Percentiles rank a stretch among this genome's conserved stretches.
Conservation (phyloP, 179 eudicot species). For the Amaranthus tricolor region DNA sequence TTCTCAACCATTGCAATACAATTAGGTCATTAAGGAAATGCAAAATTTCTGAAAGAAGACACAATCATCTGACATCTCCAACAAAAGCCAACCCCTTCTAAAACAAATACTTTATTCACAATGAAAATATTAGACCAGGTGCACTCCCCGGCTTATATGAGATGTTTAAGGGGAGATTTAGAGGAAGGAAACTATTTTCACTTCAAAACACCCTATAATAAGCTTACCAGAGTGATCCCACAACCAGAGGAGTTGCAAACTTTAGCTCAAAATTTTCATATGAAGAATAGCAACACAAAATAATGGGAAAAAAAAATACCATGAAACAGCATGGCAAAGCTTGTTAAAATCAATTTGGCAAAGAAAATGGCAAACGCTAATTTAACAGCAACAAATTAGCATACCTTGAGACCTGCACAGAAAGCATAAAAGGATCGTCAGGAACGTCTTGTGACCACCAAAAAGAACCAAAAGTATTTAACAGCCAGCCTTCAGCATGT, state of each 20-base stretch:
- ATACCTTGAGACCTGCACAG: slow-evolving; percentile 76
- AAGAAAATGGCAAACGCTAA: not conserved
- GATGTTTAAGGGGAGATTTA: not conserved
- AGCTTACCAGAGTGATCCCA: not conserved
- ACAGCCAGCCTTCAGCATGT: not conserved
- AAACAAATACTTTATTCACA: not conserved
- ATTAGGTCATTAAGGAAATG: not conserved
- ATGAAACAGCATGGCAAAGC: slow-evolving; percentile 7
- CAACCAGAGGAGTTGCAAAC: not conserved
- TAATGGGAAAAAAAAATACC: not conserved
- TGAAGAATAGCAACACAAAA: not conserved
- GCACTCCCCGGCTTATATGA: not conserved
- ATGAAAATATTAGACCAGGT: not conserved
- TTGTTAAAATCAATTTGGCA: not conserved
- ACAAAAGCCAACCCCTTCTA: not conserved
- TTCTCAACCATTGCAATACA: not conserved
- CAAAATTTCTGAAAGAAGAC: not conserved
- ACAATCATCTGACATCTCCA: not conserved
- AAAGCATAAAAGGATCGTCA: slow-evolving; percentile 18
- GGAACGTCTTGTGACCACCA: slow-evolving; percentile 5
- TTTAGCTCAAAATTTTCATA: not conserved
- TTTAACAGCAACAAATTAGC: slow-evolving; percentile 27
- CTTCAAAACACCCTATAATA: not conserved
- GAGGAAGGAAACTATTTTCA: not conserved
- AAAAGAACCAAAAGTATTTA: not conserved